These are phyloP conservation scores for Auricularia auricula-judae DNA, from an alignment of 768 basidiomycete genomes.

Conservation along the genomic window DNA sequence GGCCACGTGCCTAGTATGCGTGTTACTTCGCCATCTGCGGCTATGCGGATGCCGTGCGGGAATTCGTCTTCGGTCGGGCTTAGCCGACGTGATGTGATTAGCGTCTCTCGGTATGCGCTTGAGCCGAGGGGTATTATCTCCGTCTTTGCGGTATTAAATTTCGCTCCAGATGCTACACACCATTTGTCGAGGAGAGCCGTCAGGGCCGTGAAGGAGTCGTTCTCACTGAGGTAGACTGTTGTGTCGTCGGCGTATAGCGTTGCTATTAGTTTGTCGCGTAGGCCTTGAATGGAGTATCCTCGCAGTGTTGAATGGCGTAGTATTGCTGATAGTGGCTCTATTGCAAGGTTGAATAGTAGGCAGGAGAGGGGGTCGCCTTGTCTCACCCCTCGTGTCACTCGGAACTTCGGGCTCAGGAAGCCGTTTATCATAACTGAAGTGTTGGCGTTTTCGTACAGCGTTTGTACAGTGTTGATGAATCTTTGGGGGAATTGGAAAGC, in stretches of 20 bases:
- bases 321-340: constrained; percentile 27
- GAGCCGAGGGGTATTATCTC: too few relatives aligned
- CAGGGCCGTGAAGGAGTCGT: constrained; percentile 8
- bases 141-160: too few relatives aligned
- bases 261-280: constrained; percentile 2
- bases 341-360: constrained; percentile 28
- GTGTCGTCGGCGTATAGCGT: constrained; percentile 32
- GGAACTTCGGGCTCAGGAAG: constrained; percentile 13
- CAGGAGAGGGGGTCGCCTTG: constrained; percentile 32
- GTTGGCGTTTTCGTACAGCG: constrained; percentile 19
- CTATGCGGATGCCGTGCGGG: too few relatives aligned
- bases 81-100: too few relatives aligned
- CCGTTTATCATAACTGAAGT: constrained; percentile 26
- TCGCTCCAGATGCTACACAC: too few relatives aligned
- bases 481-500: constrained; percentile 1
- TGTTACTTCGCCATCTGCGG: too few relatives aligned
- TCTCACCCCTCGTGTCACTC: constrained; percentile 21
- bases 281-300: constrained; percentile 12
- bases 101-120: too few relatives aligned
- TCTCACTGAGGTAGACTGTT: constrained; percentile 21
- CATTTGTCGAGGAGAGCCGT: too few relatives aligned
- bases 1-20: too few relatives aligned
- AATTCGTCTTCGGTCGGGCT: too few relatives aligned
- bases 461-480: constrained; percentile 16
- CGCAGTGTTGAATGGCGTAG: constrained; percentile 15